Evolutionary conservation across 345 rosid species (phyloP).

Genomic region (Eutrema heterophyllum): DNA sequence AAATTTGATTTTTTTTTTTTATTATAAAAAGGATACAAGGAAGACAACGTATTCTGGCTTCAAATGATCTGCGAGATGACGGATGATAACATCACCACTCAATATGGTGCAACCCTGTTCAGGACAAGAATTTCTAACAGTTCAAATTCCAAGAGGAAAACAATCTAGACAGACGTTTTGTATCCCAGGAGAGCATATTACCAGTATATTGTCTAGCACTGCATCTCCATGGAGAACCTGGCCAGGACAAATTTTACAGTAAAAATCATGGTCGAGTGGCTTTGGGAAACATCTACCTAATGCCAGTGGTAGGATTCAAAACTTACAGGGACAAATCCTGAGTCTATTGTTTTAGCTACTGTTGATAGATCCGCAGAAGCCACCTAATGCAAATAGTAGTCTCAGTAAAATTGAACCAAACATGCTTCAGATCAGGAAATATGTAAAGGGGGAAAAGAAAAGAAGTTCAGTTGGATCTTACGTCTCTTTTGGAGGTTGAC

Average conservation of each 20-base stretch:
- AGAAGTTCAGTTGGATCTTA: constrained; percentile 34
- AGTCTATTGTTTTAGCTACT: constrained; percentile 55
- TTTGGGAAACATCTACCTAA: not conserved
- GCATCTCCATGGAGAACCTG: constrained; percentile 99
- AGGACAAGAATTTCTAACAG: not conserved
- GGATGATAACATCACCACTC: constrained; percentile 92
- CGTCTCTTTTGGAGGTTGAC: constrained; percentile 63
- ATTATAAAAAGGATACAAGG: constrained; percentile 62
- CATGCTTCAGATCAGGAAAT: not conserved
- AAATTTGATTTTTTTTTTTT: not conserved
- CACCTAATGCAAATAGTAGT: constrained; percentile 42
- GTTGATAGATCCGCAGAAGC: constrained; percentile 58
- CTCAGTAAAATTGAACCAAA: not conserved
- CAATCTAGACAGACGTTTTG: not conserved
- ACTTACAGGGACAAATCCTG: constrained; percentile 91
- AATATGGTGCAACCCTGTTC: constrained; percentile 87
- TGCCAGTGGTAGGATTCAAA: not conserved
- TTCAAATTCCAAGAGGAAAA: not conserved
- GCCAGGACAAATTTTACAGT: not conserved
- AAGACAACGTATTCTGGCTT: constrained; percentile 84
- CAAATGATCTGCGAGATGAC: constrained; percentile 72
- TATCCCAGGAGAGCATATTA: constrained; percentile 20
- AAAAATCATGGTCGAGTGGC: not conserved
- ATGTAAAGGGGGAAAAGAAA: not conserved
- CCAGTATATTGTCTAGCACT: constrained; percentile 71